Base-by-base conservation (phyloP, 2,329 filamentous ascomycete species). In the Aspergillus floridensis region DNA sequence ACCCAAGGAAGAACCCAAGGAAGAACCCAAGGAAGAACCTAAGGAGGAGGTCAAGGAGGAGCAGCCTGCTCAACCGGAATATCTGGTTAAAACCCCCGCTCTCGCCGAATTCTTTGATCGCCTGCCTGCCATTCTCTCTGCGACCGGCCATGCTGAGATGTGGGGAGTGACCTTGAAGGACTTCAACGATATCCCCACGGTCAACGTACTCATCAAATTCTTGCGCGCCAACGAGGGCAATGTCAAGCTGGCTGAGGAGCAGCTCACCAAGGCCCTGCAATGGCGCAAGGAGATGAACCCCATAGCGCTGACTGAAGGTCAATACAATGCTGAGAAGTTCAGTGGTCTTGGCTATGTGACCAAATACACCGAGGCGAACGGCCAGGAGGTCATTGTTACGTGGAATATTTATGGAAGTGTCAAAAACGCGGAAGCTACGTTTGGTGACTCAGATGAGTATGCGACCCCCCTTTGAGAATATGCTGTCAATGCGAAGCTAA, bases 401-500 rank as follows among this genome's bases (percentile, higher is more conserved):
- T 97, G 93, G 89, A 97, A 97, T 75, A 88, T 97, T 70, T 97
- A 98, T 72, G 93, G 93, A 14, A 86, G 86, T 41, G 90, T 93
- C 63, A 95, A 95, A 82, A 85, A 91, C 67, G 86, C 92, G 62
- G 85, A 90, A 65, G 81, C 82, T 59, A 96, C 92, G 0, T 97
- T 97, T 79, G 91, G 90, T 4, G 84, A 95, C 69, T 79, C 92
- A 5, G 82, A 92, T 26, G 89, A 90, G 91, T 96, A 79, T 74
- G 88, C 82, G 26, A 35, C 38, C n/a, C 16, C 16, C 38, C 38
- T 3, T 10, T 12, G 38, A 16, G 16, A 44, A 44, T 19, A 35
- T 12, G 38, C 16, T 44, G 38, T 44, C n/a, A 44, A 44, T 19
- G 5, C 8, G 12, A 16, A 44, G 16, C 14, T 19, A n/a, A 44